These are phyloP conservation scores for Solanum hybrid DNA, from an alignment of 305 asterid genomes.

Conservation along the genomic window DNA sequence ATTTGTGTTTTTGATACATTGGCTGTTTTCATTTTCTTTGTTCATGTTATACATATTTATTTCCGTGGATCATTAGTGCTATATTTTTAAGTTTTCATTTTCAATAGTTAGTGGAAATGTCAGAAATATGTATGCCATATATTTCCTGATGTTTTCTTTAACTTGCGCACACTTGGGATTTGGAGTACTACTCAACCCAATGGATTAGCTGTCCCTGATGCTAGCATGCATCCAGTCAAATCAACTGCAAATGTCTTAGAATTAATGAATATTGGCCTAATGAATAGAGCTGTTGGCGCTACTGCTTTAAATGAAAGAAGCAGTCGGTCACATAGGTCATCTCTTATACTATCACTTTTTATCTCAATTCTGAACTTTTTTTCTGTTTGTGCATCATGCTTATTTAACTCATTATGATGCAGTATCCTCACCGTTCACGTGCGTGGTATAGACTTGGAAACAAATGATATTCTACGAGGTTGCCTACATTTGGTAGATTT, in stretches of 20 bases:
- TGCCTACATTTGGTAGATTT: constrained; percentile 95
- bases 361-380: neutral
- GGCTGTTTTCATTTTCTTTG: neutral
- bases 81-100: neutral
- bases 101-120: neutral
- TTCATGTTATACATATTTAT: neutral
- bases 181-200: constrained; percentile 85
- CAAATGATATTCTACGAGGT: constrained; percentile 64
- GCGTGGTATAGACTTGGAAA: constrained; percentile 79
- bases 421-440: constrained; percentile 94
- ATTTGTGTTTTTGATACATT: constrained; percentile 5
- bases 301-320: constrained; percentile 95
- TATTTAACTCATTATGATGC: constrained; percentile 16
- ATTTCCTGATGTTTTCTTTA: constrained; percentile 39
- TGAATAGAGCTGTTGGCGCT: constrained; percentile 87
- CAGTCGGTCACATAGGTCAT: constrained; percentile 92
- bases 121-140: neutral
- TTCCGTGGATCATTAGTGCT: neutral
- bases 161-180: constrained; percentile 93
- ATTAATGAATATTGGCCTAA: constrained; percentile 74
- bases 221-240: constrained; percentile 82
- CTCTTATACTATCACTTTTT: neutral
- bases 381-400: constrained; percentile 11
- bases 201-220: constrained; percentile 95
- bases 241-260: constrained; percentile 78